Evolutionary conservation across 2,329 filamentous ascomycete genomes (phyloP).

Genomic region (Pseudopyrenochaeta lycopersici): DNA sequence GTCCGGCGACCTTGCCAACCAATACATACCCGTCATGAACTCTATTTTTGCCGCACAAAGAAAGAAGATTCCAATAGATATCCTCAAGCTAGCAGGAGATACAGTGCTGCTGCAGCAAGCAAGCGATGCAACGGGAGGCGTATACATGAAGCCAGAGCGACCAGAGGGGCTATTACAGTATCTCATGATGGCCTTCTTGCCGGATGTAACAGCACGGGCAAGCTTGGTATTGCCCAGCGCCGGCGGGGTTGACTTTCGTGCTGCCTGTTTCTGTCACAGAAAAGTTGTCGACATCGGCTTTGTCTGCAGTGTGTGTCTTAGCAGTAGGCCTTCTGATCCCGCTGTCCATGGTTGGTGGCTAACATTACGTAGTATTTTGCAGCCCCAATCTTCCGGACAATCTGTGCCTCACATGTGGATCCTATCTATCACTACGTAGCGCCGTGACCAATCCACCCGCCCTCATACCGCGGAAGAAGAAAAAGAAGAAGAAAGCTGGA

Average conservation of each 20-base stretch:
- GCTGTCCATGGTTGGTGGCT: slow-evolving; percentile 1
- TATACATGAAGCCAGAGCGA: slow-evolving; percentile 68
- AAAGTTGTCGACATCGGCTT: slow-evolving; percentile 90
- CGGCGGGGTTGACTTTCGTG: slow-evolving; percentile 91
- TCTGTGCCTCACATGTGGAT: slow-evolving; percentile 50
- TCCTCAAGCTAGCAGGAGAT: slow-evolving; percentile 83
- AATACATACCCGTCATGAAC: slow-evolving; percentile 99
- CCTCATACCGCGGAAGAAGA: slow-evolving; percentile 49
- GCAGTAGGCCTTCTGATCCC: slow-evolving; percentile 62
- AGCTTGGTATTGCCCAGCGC: slow-evolving; percentile 81
- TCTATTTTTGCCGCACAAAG: slow-evolving; percentile 94
- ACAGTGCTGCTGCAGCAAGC: slow-evolving; percentile 96
- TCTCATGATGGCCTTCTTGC: slow-evolving; percentile 92
- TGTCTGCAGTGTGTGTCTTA: slow-evolving; percentile 95
- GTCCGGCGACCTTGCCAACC: slow-evolving; percentile 82
- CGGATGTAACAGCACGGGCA: slow-evolving; percentile 70
- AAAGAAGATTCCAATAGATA: slow-evolving; percentile 88
- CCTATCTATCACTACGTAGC: slow-evolving; percentile 47
- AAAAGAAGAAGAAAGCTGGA: slow-evolving; percentile 48
- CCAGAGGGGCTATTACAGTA: slow-evolving; percentile 80
- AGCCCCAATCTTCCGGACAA: slow-evolving; percentile 42
- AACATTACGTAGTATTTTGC: slow-evolving; percentile 45
- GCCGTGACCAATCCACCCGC: slow-evolving; percentile 45
- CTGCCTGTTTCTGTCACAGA: slow-evolving; percentile 97
- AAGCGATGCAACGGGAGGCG: slow-evolving; percentile 74